Evolutionary conservation across 306 rosid species (phyloP).

Genomic region (Purshia tridentata): DNA sequence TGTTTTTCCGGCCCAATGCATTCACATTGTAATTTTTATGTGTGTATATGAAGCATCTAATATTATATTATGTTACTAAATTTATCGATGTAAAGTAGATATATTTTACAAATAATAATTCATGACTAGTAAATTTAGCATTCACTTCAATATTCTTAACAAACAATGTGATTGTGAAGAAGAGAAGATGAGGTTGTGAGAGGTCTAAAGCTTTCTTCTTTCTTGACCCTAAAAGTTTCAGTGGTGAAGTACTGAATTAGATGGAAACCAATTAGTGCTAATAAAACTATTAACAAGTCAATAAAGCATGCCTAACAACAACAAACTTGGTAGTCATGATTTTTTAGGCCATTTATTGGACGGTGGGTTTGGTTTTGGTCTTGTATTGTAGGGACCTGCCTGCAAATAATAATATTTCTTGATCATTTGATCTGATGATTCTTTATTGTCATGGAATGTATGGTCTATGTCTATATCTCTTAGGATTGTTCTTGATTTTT

Average conservation of each 20-base stretch:
- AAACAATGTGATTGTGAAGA: too few species aligned
- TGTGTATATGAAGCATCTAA: not conserved
- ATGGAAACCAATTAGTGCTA: conserved; percentile 25
- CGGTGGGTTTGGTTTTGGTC: conserved; percentile 43
- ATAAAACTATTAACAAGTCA: conserved; percentile 21
- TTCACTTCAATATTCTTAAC: too few species aligned
- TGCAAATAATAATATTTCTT: not conserved
- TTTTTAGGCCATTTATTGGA: conserved; percentile 35
- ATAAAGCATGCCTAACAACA: conserved; percentile 44
- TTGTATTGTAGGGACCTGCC: conserved; percentile 36
- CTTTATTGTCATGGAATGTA: conserved; percentile 34
- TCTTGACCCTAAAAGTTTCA: too few species aligned
- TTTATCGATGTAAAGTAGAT: not conserved
- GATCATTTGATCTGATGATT: not conserved
- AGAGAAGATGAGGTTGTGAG: too few species aligned
- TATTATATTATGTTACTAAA: not conserved
- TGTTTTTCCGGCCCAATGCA: not conserved
- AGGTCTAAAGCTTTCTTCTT: too few species aligned
- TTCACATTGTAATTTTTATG: not conserved
- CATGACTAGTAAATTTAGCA: too few species aligned
- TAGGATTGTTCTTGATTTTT: conserved; percentile 7
- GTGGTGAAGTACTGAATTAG: not conserved
- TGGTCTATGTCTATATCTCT: conserved; percentile 25
- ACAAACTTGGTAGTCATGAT: conserved; percentile 28
- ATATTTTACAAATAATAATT: too few species aligned